Evolutionary conservation across 495 filamentous ascomycete species (phyloP).

Genomic region (Choiromyces venosus): DNA sequence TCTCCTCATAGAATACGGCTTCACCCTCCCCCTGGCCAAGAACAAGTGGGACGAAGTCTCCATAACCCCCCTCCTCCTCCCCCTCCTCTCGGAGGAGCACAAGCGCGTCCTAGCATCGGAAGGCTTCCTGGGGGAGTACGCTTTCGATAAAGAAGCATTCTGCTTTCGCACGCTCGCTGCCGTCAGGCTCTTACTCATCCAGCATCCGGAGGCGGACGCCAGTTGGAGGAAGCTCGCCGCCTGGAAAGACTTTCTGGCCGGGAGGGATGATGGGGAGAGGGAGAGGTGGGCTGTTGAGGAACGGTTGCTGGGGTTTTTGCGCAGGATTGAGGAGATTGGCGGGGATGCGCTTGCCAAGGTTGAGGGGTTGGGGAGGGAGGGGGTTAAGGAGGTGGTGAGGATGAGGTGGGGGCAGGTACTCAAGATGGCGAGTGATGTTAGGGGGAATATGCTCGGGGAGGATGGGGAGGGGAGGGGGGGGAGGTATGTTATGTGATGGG

Average conservation of each 20-base stretch:
- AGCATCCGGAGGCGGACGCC: constrained; percentile 21
- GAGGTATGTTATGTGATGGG: constrained; percentile 24
- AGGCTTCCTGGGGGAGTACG: constrained; percentile 66
- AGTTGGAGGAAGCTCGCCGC: constrained; percentile 12
- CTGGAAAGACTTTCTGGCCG: constrained; percentile 27
- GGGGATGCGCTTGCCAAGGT: constrained; percentile 15
- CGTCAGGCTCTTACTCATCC: constrained; percentile 49
- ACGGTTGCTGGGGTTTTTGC: constrained; percentile 21
- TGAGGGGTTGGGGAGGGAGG: constrained; percentile 13
- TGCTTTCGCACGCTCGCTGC: constrained; percentile 72
- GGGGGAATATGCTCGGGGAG: constrained; percentile 19
- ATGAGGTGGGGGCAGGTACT: constrained; percentile 30
- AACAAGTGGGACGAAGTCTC: constrained; percentile 63
- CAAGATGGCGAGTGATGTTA: constrained; percentile 28
- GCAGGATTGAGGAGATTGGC: constrained; percentile 9
- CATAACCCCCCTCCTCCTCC: constrained; percentile 64
- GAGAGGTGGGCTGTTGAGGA: constrained; percentile 34
- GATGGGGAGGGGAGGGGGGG: constrained; percentile 9
- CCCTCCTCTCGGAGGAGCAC: constrained; percentile 47
- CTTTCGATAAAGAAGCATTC: constrained; percentile 54
- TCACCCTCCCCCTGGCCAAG: constrained; percentile 53
- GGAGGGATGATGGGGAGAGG: constrained; percentile 33
- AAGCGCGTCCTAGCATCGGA: constrained; percentile 51
- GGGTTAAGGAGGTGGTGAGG: constrained; percentile 19
- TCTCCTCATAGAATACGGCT: constrained; percentile 76